Evolutionary conservation across 176 grass and related monocot species (phyloP).

Genomic region (Typha latifolia): DNA sequence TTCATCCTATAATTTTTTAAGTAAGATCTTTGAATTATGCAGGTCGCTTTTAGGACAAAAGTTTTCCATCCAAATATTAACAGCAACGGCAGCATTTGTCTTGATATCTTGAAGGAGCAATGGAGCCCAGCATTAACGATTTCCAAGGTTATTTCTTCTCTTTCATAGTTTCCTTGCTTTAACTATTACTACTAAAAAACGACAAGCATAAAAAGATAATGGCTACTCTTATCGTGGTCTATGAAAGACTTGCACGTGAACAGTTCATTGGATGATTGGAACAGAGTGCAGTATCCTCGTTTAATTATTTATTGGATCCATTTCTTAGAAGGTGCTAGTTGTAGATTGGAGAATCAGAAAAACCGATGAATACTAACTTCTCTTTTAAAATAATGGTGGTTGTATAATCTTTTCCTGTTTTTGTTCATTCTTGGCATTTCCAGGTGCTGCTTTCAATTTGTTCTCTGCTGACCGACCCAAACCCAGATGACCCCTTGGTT

Average conservation of each 20-base stretch:
- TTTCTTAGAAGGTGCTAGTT: no score
- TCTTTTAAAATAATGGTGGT: no score
- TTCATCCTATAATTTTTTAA: background rate
- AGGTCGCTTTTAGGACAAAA: constrained; percentile 8
- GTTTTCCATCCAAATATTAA: constrained; percentile 13
- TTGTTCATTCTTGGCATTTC: background rate
- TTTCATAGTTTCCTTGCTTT: background rate
- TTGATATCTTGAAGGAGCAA: constrained; percentile 8
- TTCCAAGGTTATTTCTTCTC: constrained; percentile 5
- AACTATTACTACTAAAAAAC: no score
- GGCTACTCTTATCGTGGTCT: no score
- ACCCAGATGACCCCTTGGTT: constrained; percentile 15
- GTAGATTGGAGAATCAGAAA: no score
- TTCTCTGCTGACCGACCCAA: constrained; percentile 13
- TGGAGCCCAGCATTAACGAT: constrained; percentile 10
- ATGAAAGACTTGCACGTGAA: no score
- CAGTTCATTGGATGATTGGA: no score
- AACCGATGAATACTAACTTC: no score
- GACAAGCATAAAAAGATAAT: no score
- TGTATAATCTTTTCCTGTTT: background rate
- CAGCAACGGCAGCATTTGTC: constrained; percentile 13
- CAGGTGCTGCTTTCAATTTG: constrained; percentile 17
- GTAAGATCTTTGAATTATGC: background rate
- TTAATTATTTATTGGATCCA: no score
- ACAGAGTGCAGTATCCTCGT: no score